A percentile compares a stretch with the other conserved stretches of the same genome.
phyloP scores from a whole-genome alignment of 1,284 basidiomycete genomes.

The Cryptococcus maquisensis region DNA sequence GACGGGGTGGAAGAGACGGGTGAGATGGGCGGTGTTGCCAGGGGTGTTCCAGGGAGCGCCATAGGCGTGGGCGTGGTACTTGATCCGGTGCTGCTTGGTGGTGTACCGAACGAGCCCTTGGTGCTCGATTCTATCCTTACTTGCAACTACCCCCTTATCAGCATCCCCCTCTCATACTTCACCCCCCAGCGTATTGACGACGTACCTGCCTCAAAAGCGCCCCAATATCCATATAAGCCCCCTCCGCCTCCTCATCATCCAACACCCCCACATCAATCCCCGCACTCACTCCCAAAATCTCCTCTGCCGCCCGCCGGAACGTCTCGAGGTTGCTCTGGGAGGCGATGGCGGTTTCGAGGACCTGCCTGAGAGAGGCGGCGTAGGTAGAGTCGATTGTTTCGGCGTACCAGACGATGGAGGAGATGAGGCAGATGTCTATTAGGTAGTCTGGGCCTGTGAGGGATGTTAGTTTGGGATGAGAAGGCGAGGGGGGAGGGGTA shows the following conservation, averaged over 20 bases:
- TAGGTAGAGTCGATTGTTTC: conserved; percentile 25
- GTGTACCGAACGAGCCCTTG: neutral
- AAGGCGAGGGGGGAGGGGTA: neutral
- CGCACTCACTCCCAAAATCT: conserved; percentile 15
- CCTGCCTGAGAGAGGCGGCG: conserved; percentile 18
- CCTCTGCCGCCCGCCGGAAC: conserved; percentile 19
- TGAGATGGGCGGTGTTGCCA: neutral
- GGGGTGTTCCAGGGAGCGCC: neutral
- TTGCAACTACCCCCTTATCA: conserved; percentile 12
- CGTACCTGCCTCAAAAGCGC: conserved; percentile 23
- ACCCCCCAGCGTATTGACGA: neutral
- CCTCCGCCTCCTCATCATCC: conserved; percentile 20
- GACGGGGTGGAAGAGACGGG: conserved; percentile 2
- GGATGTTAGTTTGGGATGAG: neutral
- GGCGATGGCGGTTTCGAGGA: conserved; percentile 20
- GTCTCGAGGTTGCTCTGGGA: conserved; percentile 13
- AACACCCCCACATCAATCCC: conserved; percentile 13
- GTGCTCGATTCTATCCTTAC: conserved; percentile 7
- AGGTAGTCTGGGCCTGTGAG: conserved; percentile 32
- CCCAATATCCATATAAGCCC: conserved; percentile 23
- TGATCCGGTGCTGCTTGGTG: neutral
- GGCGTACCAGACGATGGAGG: conserved; percentile 26
- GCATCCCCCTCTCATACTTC: neutral
- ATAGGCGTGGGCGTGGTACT: neutral
- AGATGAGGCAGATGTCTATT: conserved; percentile 28